Percentiles rank a stretch among this genome's conserved stretches.
Evolutionary conservation across 2,329 filamentous ascomycete species (phyloP).

Genomic region (Penicillium sp.): DNA sequence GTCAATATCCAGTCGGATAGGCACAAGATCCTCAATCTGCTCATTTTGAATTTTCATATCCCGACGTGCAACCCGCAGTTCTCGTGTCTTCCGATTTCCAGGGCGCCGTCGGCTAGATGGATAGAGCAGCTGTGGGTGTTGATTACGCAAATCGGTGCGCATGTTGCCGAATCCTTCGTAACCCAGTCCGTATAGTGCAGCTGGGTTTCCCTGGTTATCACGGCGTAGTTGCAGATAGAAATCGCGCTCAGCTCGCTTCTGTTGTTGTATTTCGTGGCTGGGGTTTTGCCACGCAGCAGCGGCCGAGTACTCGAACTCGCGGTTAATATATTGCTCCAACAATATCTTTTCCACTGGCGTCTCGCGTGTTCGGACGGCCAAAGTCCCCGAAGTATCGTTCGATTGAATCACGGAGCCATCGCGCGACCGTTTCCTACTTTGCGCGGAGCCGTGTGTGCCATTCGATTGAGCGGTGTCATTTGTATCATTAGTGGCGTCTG

Average conservation of each 20-base stretch:
- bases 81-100: conserved; percentile 74
- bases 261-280: conserved; percentile 61
- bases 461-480: conserved; percentile 36
- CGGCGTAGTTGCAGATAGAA: conserved; percentile 71
- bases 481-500: conserved; percentile 35
- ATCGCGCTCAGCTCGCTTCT: conserved; percentile 69
- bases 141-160: conserved; percentile 71
- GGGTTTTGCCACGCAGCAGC: conserved; percentile 57
- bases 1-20: conserved; percentile 89
- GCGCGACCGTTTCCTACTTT: conserved; percentile 62
- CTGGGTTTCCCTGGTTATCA: conserved; percentile 61
- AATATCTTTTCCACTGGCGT: conserved; percentile 55
- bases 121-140: conserved; percentile 74
- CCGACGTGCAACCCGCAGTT: conserved; percentile 75
- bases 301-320: conserved; percentile 65
- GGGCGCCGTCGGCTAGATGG: conserved; percentile 75
- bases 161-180: conserved; percentile 91
- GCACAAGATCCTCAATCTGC: conserved; percentile 87
- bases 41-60: conserved; percentile 86
- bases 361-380: conserved; percentile 44
- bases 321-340: conserved; percentile 67
- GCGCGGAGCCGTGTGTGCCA: conserved; percentile 53
- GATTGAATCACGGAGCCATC: conserved; percentile 60
- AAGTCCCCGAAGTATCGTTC: conserved; percentile 33
- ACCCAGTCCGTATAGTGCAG: conserved; percentile 67